Evolutionary conservation across 352 stramenopile species (phyloP).

Genomic region (Phytopythium helicoides): DNA sequence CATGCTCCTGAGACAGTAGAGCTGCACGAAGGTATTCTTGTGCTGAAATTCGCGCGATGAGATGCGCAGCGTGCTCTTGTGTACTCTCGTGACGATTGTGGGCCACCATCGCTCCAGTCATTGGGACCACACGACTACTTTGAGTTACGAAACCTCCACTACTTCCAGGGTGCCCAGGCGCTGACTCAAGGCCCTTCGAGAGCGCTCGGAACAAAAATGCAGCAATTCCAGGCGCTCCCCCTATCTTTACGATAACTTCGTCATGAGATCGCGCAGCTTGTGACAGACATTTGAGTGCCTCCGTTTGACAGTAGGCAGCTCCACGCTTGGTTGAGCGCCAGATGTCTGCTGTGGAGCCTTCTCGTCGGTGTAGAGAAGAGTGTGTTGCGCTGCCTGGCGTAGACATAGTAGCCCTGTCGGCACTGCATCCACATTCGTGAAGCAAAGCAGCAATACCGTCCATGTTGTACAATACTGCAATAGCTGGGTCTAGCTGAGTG

Average conservation of each 20-base stretch:
- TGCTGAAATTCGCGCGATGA: slow-evolving; percentile 52
- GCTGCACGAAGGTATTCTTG: slow-evolving; percentile 52
- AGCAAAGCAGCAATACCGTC: slow-evolving; percentile 56
- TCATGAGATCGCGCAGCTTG: slow-evolving; percentile 49
- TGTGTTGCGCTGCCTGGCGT: neutral
- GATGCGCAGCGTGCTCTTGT: slow-evolving; percentile 55
- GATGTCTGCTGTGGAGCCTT: slow-evolving; percentile 6
- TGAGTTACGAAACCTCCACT: neutral
- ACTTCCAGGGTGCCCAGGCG: neutral
- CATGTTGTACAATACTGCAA: slow-evolving; percentile 63
- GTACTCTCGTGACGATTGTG: slow-evolving; percentile 10
- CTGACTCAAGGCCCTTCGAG: slow-evolving; percentile 3
- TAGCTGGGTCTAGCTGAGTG: slow-evolving; percentile 48
- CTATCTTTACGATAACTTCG: slow-evolving; percentile 69
- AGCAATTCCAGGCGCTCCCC: slow-evolving; percentile 36
- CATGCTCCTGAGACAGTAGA: slow-evolving; percentile 51
- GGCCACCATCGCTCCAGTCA: neutral
- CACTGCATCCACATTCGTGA: slow-evolving; percentile 33
- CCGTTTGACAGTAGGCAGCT: slow-evolving; percentile 29
- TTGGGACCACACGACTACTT: neutral
- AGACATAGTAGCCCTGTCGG: neutral
- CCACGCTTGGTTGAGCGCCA: slow-evolving; percentile 12
- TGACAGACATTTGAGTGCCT: slow-evolving; percentile 69
- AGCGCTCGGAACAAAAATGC: slow-evolving; percentile 46
- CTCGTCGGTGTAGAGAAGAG: neutral